Conservation (phyloP, 495 filamentous ascomycete species). For the Amniculicola lignicola region DNA sequence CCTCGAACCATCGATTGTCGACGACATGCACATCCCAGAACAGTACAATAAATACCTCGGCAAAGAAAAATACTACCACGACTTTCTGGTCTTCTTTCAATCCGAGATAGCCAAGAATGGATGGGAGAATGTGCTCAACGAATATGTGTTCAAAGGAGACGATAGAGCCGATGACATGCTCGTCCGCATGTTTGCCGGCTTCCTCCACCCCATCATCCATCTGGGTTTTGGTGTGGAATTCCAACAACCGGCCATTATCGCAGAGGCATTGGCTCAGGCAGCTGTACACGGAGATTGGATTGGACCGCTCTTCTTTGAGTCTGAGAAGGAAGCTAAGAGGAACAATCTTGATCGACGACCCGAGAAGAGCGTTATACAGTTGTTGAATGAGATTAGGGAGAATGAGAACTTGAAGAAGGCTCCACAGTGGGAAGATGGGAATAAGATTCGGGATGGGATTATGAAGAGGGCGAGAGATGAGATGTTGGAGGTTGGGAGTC, state of each 20-base stretch:
- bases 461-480: conserved; percentile 58
- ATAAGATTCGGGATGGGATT: conserved; percentile 67
- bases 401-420: conserved; percentile 55
- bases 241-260: conserved; percentile 72
- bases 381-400: conserved; percentile 57
- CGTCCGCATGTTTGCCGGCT: conserved; percentile 56
- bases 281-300: conserved; percentile 59
- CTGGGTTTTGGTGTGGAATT: conserved; percentile 82
- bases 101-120: conserved; percentile 63
- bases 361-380: conserved; percentile 52
- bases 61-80: conserved; percentile 55
- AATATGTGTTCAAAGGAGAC: conserved; percentile 64
- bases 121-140: conserved; percentile 54
- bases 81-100: conserved; percentile 72
- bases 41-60: conserved; percentile 54
- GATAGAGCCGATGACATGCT: conserved; percentile 62
- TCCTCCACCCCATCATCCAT: conserved; percentile 81
- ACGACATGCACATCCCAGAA: conserved; percentile 52
- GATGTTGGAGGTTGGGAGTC: conserved; percentile 57
- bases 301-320: conserved; percentile 47
- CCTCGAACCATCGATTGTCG: conserved; percentile 45
- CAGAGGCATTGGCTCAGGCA: conserved; percentile 74
- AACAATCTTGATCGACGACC: not conserved
- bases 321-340: conserved; percentile 52
- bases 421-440: conserved; percentile 52